Evolutionary conservation across 768 basidiomycete genomes (phyloP).

Genomic region (Cystofilobasidium ferigula): DNA sequence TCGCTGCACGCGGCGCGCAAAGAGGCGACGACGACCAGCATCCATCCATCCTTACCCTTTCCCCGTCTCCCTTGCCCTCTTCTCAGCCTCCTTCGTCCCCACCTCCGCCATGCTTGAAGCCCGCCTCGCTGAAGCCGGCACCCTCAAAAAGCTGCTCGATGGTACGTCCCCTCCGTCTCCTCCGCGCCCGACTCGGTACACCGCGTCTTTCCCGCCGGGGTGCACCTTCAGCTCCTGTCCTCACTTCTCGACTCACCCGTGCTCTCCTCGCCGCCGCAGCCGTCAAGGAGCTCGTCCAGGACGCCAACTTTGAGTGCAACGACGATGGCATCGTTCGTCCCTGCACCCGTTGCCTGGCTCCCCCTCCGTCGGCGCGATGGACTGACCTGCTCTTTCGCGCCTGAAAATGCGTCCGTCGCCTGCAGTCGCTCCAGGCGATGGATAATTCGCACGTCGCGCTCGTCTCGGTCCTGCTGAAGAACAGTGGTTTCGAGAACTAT

Average conservation of each 20-base stretch:
- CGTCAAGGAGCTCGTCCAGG: slow-evolving; percentile 92
- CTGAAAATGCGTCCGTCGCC: not conserved
- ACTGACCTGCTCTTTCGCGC: not conserved
- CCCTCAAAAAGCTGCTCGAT: slow-evolving; percentile 85
- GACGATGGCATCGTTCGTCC: slow-evolving; percentile 76
- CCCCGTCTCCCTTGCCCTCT: not conserved
- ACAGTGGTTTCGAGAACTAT: slow-evolving; percentile 65
- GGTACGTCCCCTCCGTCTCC: slow-evolving; percentile 45
- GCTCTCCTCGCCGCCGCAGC: slow-evolving; percentile 45
- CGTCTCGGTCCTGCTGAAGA: slow-evolving; percentile 71
- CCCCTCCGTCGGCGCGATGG: not conserved
- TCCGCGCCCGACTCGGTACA: not conserved
- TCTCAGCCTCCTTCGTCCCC: not conserved
- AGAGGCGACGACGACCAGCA: too few relatives aligned
- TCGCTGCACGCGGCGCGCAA: too few relatives aligned
- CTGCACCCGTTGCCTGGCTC: not conserved
- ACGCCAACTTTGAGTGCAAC: slow-evolving; percentile 94
- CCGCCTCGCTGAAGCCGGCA: slow-evolving; percentile 70
- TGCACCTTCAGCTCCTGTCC: not conserved
- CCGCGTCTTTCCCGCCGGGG: not conserved
- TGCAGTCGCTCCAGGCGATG: slow-evolving; percentile 84
- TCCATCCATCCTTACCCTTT: too few relatives aligned
- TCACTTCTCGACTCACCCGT: not conserved
- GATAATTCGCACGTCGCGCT: slow-evolving; percentile 99
- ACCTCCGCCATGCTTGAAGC: slow-evolving; percentile 53